Percentiles rank a stretch among this genome's conserved stretches.
Conservation (phyloP, 371 early-diverging fungal species). For the Mucor mucedo region DNA sequence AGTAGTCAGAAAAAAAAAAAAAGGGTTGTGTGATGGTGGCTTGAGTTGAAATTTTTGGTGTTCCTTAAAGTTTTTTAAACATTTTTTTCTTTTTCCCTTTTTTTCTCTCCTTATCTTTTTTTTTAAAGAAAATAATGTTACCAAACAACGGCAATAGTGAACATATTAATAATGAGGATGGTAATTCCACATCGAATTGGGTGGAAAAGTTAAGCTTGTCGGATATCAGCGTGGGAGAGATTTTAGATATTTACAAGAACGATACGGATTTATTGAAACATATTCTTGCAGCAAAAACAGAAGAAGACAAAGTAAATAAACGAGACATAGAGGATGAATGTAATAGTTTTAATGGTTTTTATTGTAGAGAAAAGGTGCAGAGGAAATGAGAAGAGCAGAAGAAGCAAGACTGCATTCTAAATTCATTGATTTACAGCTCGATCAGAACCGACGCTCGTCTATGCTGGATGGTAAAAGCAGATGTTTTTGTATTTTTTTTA, state of each 20-base stretch:
- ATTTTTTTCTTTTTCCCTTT: conserved; percentile 2
- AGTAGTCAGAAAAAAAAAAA: not conserved
- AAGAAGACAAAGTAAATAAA: conserved; percentile 55
- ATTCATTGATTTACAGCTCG: conserved; percentile 47
- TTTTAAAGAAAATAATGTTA: conserved; percentile 4
- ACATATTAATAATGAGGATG: conserved; percentile 2
- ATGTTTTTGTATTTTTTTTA: not conserved
- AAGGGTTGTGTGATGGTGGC: not conserved
- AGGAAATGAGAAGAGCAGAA: conserved; percentile 51
- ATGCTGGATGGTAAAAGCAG: conserved; percentile 27
- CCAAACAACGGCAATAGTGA: conserved; percentile 7
- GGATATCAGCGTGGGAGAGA: conserved; percentile 53
- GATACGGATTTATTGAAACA: conserved; percentile 57
- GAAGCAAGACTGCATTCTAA: conserved; percentile 48
- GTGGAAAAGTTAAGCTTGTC: conserved; percentile 27
- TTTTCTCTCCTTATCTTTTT: conserved; percentile 7
- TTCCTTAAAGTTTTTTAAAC: conserved; percentile 2
- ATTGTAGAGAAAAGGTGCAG: conserved; percentile 49
- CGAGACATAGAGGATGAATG: not conserved
- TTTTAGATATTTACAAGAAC: conserved; percentile 52
- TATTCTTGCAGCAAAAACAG: conserved; percentile 55
- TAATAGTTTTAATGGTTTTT: conserved; percentile 1
- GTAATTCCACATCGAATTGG: conserved; percentile 4
- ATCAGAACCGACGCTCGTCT: conserved; percentile 37
- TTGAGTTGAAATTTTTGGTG: conserved; percentile 9